Evolutionary conservation across 768 basidiomycete species (phyloP), one percentile per base, ranked within the genome.

Genomic region (Auriscalpium microsporum): DNA sequence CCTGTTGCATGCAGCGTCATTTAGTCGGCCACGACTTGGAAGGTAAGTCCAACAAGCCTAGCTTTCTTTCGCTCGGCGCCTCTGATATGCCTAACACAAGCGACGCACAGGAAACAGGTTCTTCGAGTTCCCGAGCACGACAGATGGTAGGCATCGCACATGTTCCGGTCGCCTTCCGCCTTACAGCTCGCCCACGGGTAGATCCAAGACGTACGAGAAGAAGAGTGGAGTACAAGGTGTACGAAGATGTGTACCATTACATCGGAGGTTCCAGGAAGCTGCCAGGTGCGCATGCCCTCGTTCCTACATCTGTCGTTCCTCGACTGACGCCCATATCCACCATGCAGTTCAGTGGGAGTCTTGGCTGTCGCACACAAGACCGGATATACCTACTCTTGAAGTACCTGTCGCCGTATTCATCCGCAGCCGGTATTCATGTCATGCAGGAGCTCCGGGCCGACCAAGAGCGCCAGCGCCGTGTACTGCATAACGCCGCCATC

Each of bases 261-360:
- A 38, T 60, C 3, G 60, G 54, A 19, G 56, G 61, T 46, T 50
- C 37, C 48, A 49, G 48, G 46, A 55, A 49, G n/a, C 59, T 62
- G 23, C 53, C 58, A 57, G 61, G 58, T 62, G 38, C 45, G 53
- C 37, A 33, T n/a, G 45, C 35, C 8, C 51, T 36, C 44, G 13
- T 37, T 46, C 45, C 17, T 28, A 37, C 36, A n/a, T 10, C 48
- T 48, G 44, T 38, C 53, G 10, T n/a, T 23, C 42, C 10, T 48
- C 48, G 53, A 19, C 42, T 28, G 28, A 28, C 49, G 6, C 52
- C 44, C 36, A 48, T 50, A 46, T 4, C 53, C 35, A 37, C 21
- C 13, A 50, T n/a, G 36, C 51, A 60, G 56, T 60, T 8, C 61
- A 62, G 7, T 62, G 61, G 61, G 36, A 50, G 23, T 56, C 61